A percentile compares a stretch with the other conserved stretches of the same genome.
Conservation (phyloP, 2,329 filamentous ascomycete species). For the Geosmithia putterillii region DNA sequence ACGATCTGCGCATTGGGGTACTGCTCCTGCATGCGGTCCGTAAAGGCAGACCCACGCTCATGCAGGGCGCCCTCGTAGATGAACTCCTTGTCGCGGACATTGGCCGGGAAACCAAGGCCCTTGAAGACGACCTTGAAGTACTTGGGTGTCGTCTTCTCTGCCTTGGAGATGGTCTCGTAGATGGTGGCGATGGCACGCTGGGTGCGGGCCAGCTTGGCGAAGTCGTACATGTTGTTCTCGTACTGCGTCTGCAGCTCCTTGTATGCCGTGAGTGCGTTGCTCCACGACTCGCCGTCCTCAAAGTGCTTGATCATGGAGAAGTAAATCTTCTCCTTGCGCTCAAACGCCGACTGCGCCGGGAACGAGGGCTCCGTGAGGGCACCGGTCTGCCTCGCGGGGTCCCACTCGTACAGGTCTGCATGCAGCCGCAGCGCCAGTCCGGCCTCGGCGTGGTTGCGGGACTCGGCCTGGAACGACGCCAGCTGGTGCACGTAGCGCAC, state of each 20-base stretch:
- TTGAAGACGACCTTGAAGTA: constrained; percentile 90
- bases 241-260: constrained; percentile 88
- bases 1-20: constrained; percentile 79
- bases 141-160: constrained; percentile 63
- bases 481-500: constrained; percentile 92
- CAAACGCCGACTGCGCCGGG: constrained; percentile 75
- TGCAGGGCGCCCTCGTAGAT: constrained; percentile 73
- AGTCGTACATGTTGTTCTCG: constrained; percentile 80
- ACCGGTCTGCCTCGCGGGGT: constrained; percentile 53
- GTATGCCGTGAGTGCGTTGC: constrained; percentile 76
- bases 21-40: constrained; percentile 83
- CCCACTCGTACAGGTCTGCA: constrained; percentile 88
- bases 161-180: constrained; percentile 77
- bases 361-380: constrained; percentile 64
- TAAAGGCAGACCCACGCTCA: constrained; percentile 71
- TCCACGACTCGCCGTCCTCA: constrained; percentile 90
- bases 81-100: constrained; percentile 78
- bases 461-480: constrained; percentile 61
- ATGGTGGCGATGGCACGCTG: constrained; percentile 86
- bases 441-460: constrained; percentile 74
- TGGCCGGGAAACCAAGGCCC: constrained; percentile 75
- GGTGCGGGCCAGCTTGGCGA: constrained; percentile 77
- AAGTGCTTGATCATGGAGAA: constrained; percentile 93
- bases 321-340: constrained; percentile 84
- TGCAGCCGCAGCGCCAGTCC: constrained; percentile 82